Percentiles rank a stretch among this genome's conserved stretches.
These are phyloP conservation scores for Geosmithia flava DNA, from an alignment of 2,329 filamentous ascomycete species.

Conservation along the genomic window DNA sequence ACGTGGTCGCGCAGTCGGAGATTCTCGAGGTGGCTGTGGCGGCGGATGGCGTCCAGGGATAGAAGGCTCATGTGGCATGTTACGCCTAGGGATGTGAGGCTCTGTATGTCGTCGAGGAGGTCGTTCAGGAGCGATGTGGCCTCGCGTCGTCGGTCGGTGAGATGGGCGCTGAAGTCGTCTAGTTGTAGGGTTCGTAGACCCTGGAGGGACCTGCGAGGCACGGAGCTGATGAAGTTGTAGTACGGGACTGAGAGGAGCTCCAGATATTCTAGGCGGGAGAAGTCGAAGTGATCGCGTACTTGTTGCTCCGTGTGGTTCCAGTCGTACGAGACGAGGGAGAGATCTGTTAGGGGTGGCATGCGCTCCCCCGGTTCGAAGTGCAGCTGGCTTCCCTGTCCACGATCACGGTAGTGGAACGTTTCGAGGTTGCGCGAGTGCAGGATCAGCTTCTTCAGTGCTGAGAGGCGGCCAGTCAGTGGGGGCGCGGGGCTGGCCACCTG, in stretches of 20 bases:
- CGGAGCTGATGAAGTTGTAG: conserved; percentile 28
- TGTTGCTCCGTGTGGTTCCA: conserved; percentile 28
- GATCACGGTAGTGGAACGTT: conserved; percentile 28
- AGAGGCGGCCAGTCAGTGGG: conserved; percentile 25
- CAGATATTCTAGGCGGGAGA: conserved; percentile 27
- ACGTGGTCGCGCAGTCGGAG: conserved; percentile 31
- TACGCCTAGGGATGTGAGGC: conserved; percentile 23
- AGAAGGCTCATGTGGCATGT: conserved; percentile 28
- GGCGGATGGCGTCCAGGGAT: conserved; percentile 22
- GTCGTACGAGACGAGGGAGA: conserved; percentile 33
- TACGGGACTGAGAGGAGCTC: conserved; percentile 29
- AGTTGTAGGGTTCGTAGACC: conserved; percentile 23
- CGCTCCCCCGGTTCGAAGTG: conserved; percentile 23
- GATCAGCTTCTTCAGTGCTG: conserved; percentile 28
- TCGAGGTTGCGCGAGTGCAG: conserved; percentile 19
- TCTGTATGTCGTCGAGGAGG: conserved; percentile 21
- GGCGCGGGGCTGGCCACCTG: conserved; percentile 24
- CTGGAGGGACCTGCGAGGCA: conserved; percentile 21
- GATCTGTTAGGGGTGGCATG: conserved; percentile 26
- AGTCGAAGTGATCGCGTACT: conserved; percentile 30
- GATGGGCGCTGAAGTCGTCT: conserved; percentile 32
- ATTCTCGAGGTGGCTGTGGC: conserved; percentile 23
- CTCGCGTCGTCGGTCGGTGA: conserved; percentile 21
- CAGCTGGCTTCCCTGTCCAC: conserved; percentile 32
- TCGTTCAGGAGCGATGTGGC: conserved; percentile 24